These are phyloP conservation scores for Gautieria morchelliformis DNA, from an alignment of 768 basidiomycete genomes.

Conservation along the genomic window DNA sequence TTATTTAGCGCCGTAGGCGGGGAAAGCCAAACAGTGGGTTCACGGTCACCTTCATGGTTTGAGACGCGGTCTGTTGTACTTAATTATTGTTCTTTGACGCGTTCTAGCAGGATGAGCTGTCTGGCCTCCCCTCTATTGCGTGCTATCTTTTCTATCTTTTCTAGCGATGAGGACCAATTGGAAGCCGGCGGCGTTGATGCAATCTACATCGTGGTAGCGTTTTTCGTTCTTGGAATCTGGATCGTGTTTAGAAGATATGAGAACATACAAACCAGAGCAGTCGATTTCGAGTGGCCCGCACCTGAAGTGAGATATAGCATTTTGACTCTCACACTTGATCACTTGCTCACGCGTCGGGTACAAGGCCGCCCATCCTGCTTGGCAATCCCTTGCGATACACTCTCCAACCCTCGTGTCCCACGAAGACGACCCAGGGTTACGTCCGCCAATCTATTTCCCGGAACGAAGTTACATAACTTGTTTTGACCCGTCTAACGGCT, in stretches of 20 bases:
- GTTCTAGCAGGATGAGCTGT: too few species aligned
- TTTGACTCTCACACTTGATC: conserved; percentile 13
- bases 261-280: conserved; percentile 61
- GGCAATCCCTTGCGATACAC: conserved; percentile 42
- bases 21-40: too few species aligned
- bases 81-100: too few species aligned
- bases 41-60: too few species aligned
- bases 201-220: conserved; percentile 50
- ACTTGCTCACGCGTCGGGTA: conserved; percentile 3
- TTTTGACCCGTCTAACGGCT: conserved; percentile 83
- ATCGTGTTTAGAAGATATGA: conserved; percentile 68
- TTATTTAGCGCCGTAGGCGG: too few species aligned
- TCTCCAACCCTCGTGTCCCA: conserved; percentile 62
- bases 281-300: conserved; percentile 48
- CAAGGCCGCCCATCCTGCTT: conserved; percentile 51
- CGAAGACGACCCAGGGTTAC: conserved; percentile 40
- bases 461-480: conserved; percentile 72
- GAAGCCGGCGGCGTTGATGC: not conserved
- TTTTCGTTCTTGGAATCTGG: conserved; percentile 73
- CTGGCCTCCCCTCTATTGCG: too few species aligned
- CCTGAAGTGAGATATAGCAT: conserved; percentile 41
- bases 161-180: too few species aligned
- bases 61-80: too few species aligned
- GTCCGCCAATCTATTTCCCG: conserved; percentile 35
- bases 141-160: too few species aligned